These are phyloP conservation scores for Calonectria leucothoes DNA, from an alignment of 2,329 filamentous ascomycete genomes.

Conservation along the genomic window DNA sequence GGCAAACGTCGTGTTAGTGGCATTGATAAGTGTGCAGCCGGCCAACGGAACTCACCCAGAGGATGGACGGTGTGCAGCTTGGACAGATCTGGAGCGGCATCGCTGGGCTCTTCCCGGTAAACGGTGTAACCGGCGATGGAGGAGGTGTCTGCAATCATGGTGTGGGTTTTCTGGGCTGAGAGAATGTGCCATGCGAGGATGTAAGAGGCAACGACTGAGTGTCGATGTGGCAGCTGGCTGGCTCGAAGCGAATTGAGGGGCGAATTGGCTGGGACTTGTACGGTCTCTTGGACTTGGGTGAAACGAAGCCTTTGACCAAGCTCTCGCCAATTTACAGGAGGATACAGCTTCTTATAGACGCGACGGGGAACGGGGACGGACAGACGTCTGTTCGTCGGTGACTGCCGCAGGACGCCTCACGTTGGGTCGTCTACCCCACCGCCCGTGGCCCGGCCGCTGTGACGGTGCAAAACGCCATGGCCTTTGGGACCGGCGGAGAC, in stretches of 20 bases:
- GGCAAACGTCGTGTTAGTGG: conserved; percentile 10
- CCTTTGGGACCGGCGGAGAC: neutral
- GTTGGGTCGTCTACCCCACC: conserved; percentile 6
- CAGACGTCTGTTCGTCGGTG: conserved; percentile 20
- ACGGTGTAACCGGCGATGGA: conserved; percentile 59
- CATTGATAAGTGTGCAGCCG: neutral
- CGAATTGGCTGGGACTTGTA: neutral
- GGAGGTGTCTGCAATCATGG: conserved; percentile 55
- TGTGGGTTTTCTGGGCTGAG: conserved; percentile 48
- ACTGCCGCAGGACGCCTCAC: conserved; percentile 22
- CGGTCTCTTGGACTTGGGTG: neutral
- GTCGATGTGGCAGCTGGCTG: neutral
- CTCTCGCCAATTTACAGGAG: conserved; percentile 20
- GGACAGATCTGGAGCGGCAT: conserved; percentile 48
- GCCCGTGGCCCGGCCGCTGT: neutral
- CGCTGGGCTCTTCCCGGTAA: conserved; percentile 55
- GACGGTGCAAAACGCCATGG: conserved; percentile 2
- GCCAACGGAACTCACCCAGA: conserved; percentile 44
- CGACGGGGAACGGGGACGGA: neutral
- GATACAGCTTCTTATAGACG: conserved; percentile 40
- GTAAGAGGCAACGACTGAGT: conserved; percentile 2
- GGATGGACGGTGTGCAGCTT: conserved; percentile 50
- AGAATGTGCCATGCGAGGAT: conserved; percentile 43
- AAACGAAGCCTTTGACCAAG: neutral
- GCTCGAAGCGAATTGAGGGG: neutral